phyloP scores from a whole-genome alignment of 2,329 filamentous ascomycete species.

The Curvularia eragrostidis region DNA sequence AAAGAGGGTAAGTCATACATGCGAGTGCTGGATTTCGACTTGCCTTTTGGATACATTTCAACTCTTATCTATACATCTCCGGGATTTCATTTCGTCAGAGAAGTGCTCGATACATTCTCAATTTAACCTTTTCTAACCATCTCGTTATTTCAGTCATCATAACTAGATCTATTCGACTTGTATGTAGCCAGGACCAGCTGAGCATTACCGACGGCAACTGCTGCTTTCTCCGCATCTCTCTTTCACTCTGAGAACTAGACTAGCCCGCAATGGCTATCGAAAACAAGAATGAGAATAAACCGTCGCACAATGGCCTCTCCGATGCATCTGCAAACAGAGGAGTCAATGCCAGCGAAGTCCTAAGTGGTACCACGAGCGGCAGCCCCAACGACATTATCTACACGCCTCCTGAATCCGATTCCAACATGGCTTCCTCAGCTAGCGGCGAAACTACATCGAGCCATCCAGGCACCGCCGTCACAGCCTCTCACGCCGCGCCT shows the following conservation, averaged over 20 bases:
- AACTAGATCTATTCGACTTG: background rate
- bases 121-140: background rate
- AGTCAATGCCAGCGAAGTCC: background rate
- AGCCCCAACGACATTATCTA: constrained; percentile 10
- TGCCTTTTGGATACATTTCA: background rate
- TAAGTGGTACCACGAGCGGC: background rate
- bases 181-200: background rate
- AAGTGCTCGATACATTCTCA: background rate
- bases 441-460: background rate
- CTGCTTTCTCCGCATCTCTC: background rate
- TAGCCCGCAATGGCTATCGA: background rate
- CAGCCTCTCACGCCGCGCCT: background rate
- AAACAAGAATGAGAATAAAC: background rate
- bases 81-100: background rate
- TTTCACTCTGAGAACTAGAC: background rate
- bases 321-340: background rate
- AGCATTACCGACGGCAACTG: background rate
- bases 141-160: background rate
- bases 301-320: background rate
- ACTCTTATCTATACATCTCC: background rate
- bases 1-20: background rate
- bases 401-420: constrained; percentile 7
- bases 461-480: constrained; percentile 12
- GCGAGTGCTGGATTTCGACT: background rate
- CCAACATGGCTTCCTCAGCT: constrained; percentile 7